Conservation (phyloP, 306 rosid species). For the Rosa lucieae region DNA sequence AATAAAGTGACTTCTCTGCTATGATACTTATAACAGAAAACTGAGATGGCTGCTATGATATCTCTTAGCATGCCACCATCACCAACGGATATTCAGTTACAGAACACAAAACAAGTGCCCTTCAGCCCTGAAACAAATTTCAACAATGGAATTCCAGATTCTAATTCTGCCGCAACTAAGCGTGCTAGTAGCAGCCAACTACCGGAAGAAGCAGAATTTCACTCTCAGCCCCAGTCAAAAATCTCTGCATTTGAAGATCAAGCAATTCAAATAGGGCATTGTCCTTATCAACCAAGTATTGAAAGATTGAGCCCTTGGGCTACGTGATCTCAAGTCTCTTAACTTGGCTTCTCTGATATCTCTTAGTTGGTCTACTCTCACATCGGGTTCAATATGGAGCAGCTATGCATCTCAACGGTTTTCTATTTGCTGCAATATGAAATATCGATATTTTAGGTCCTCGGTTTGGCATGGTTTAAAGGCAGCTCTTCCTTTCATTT, state of each 20-base stretch:
- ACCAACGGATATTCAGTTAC: constrained; percentile 31
- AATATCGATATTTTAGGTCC: too few species aligned
- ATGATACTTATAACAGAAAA: constrained; percentile 35
- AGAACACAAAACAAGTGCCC: constrained; percentile 31
- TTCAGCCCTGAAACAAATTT: constrained; percentile 39
- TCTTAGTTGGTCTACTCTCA: too few species aligned
- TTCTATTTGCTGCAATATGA: too few species aligned
- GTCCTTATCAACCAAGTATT: constrained; percentile 35
- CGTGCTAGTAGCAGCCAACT: constrained; percentile 5
- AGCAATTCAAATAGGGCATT: constrained; percentile 7
- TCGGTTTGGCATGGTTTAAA: too few species aligned
- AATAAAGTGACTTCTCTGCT: neutral
- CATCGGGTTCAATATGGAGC: too few species aligned
- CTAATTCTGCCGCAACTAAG: neutral
- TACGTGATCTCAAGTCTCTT: too few species aligned
- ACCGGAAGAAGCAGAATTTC: neutral
- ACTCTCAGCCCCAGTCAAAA: neutral
- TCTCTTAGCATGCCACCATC: constrained; percentile 78
- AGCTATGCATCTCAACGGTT: too few species aligned
- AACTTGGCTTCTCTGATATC: too few species aligned
- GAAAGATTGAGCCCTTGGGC: constrained; percentile 9
- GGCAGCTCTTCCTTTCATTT: too few species aligned
- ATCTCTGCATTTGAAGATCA: constrained; percentile 5
- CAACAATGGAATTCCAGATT: constrained; percentile 22
- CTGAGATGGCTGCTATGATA: constrained; percentile 34